Evolutionary conservation across 768 basidiomycete genomes (phyloP).

Genomic region (Aureoboletus auriporus): DNA sequence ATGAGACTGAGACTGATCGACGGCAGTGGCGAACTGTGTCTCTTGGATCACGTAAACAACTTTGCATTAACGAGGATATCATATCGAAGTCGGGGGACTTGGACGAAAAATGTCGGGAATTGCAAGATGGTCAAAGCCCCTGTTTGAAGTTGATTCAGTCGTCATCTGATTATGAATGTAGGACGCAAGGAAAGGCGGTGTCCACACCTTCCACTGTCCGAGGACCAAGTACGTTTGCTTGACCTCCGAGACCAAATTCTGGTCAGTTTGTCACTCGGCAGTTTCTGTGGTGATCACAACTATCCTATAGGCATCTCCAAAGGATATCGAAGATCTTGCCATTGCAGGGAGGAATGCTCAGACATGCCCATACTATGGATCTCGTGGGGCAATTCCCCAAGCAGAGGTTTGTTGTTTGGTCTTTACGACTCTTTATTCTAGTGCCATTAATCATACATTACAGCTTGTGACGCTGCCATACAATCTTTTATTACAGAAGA

Average conservation of each 20-base stretch:
- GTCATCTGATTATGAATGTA: constrained; percentile 19
- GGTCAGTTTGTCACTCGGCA: constrained; percentile 33
- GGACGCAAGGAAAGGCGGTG: constrained; percentile 71
- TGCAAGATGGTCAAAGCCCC: constrained; percentile 53
- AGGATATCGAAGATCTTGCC: constrained; percentile 93
- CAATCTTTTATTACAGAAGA: constrained; percentile 80
- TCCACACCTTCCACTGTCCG: constrained; percentile 65
- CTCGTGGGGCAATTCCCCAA: constrained; percentile 81
- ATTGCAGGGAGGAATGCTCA: constrained; percentile 59
- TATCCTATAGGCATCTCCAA: constrained; percentile 65
- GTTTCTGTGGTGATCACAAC: neutral
- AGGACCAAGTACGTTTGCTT: constrained; percentile 66
- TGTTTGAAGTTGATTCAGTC: neutral
- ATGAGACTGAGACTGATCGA: constrained; percentile 22
- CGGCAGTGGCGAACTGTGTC: constrained; percentile 62
- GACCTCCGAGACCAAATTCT: constrained; percentile 87
- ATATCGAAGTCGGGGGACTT: constrained; percentile 60
- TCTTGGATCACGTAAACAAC: constrained; percentile 83
- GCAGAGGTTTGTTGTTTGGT: constrained; percentile 61
- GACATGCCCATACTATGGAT: constrained; percentile 92
- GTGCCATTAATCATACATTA: neutral
- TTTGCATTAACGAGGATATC: constrained; percentile 88
- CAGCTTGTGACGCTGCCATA: constrained; percentile 93
- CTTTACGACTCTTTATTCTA: neutral
- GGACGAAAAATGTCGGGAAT: constrained; percentile 84